Evolutionary conservation across 148 eudicot genomes (phyloP).

Genomic region (Spergularia marina): DNA sequence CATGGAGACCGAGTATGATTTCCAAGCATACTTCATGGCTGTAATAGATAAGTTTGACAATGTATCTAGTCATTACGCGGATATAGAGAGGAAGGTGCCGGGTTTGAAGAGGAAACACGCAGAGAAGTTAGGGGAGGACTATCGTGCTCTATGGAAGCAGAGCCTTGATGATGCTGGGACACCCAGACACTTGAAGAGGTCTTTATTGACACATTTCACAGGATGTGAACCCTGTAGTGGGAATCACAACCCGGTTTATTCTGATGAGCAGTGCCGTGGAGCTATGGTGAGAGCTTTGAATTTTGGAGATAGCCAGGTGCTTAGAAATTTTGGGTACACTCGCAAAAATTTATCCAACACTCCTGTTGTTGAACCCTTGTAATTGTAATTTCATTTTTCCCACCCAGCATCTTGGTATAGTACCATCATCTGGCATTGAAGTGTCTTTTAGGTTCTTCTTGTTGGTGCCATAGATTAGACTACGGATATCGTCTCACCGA

Average conservation of each 20-base stretch:
- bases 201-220: slow-evolving; percentile 78
- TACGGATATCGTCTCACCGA: too few species aligned
- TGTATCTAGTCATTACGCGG: slow-evolving; percentile 27
- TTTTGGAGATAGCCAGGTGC: slow-evolving; percentile 79
- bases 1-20: slow-evolving; percentile 56
- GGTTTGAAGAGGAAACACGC: slow-evolving; percentile 50
- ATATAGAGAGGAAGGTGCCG: slow-evolving; percentile 34
- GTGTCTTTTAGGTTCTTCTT: background rate
- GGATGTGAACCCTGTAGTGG: slow-evolving; percentile 92
- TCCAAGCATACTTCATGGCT: slow-evolving; percentile 75
- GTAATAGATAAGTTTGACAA: slow-evolving; percentile 49
- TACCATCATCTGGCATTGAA: too few species aligned
- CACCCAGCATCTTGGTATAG: background rate
- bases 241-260: slow-evolving; percentile 45
- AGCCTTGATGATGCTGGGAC: slow-evolving; percentile 34
- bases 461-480: background rate
- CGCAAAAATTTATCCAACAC: slow-evolving; percentile 48
- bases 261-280: slow-evolving; percentile 41
- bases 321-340: slow-evolving; percentile 53
- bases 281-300: slow-evolving; percentile 62
- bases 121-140: slow-evolving; percentile 49
- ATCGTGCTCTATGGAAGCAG: slow-evolving; percentile 25
- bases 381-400: background rate
- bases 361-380: slow-evolving; percentile 30
- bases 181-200: slow-evolving; percentile 35